Base-by-base conservation (phyloP, 2,329 filamentous ascomycete genomes). In the Nigrospora sphaerica region DNA sequence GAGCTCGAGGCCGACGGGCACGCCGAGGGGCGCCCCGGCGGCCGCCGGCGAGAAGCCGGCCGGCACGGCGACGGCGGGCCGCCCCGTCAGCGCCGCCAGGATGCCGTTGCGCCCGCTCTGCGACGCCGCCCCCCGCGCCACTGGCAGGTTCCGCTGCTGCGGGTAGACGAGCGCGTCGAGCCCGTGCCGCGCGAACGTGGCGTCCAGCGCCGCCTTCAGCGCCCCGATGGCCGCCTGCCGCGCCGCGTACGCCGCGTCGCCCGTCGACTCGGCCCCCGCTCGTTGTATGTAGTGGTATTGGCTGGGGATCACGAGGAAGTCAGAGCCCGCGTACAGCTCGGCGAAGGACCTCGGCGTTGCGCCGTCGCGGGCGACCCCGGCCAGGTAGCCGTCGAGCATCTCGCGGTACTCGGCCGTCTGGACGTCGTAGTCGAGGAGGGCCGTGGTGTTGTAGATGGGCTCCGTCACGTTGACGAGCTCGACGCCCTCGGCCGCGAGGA, bases 1-100 rank as follows among this genome's bases (percentile, higher is more conserved):
- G 18, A 85, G 74, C 63, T 85, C 81, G 71, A 85, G 75, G 0
- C 82, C 81, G 35, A 85, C 72, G 0, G 81, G 81, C 6, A 85
- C 70, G 2, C 81, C 81, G 32, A 72, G 56, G 0, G 73, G 73
- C 14, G 80, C 79, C 11, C 74, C 69, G 0, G 60, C 55, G 1
- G 63, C 74, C 1, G 67, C 54, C 1, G 66, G 55, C 18, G 75
- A 78, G 52, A 81, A 81, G 0, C 76, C 77, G 1, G 66, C 68
- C 0, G 77, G 77, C 1, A 80, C 64, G 3, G 72, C 74, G 5
- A 70, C 59, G 13, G 68, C 66, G 1, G 68, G 68, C 31, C 54
- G 55, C 1, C 68, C 68, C 6, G 68, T 69, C 47, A 71, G 49
- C 13, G 66, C 68, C 12, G 57, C 73, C 49, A 67, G 55, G 19